Evolutionary conservation across 768 basidiomycete genomes (phyloP), one percentile per base, ranked within the genome.

Genomic region (Sporobolomyces phaffii): DNA sequence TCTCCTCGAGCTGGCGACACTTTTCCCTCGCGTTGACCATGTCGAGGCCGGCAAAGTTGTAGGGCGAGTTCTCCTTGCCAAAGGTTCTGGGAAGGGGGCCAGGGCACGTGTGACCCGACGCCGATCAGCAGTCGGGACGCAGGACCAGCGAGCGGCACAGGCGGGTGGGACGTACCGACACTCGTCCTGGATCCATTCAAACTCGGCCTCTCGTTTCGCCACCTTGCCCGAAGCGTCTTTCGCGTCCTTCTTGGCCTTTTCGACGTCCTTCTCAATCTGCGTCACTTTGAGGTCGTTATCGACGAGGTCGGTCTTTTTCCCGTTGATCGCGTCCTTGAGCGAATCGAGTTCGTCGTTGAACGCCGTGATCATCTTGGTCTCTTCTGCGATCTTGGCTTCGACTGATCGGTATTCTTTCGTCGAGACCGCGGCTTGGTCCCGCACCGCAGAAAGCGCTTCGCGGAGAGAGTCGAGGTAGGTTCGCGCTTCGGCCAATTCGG

Each of bases 141-240:
- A n/a, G n/a, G n/a, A n/a, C n/a, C n/a, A n/a, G n/a, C n/a, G n/a
- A n/a, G n/a, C n/a, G n/a, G n/a, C n/a, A n/a, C n/a, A n/a, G 31
- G 15, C 7, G 18, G 13, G 29, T 13, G 47, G 31, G 5, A 83
- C 90, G 75, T 74, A 96, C 93, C 86, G 83, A 72, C 86, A 83
- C 76, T 99, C 93, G 67, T 92, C 86, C 7, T 76, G 76, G 67
- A 99, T 98, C 96, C 96, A 98, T 1, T 86, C 83, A 72, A 87
- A 83, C 75, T 86, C 83, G 74, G 86, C 85, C 79, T 96, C 91
- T n/a, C 94, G 81, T 52, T 82, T 83, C 29, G 81, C 77, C 31
- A 86, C 83, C 41, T 74, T 61, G 49, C 84, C 85, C 34, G 76
- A 74, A 2, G 85, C 84, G 1, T 81, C 72, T 10, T 82, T 78